These are phyloP conservation scores for Penicillium bialowiezense DNA, from an alignment of 495 filamentous ascomycete species.

Conservation along the genomic window DNA sequence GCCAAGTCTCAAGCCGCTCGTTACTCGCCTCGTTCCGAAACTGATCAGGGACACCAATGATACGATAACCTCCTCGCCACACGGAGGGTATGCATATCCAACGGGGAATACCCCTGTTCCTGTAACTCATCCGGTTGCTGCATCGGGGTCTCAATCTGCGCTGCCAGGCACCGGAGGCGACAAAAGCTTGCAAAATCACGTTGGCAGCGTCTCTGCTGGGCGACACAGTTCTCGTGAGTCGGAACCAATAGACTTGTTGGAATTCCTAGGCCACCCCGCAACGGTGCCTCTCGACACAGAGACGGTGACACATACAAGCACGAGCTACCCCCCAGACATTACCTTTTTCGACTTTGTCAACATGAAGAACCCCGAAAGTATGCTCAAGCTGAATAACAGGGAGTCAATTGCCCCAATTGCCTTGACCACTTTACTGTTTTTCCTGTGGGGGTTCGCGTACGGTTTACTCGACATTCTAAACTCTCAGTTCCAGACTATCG, in stretches of 20 bases:
- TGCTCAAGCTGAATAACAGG: constrained; percentile 60
- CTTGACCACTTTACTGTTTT: constrained; percentile 74
- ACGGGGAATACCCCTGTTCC: constrained; percentile 12
- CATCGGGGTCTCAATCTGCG: background rate
- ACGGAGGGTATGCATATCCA: constrained; percentile 8
- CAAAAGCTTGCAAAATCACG: constrained; percentile 13
- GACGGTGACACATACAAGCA: constrained; percentile 29
- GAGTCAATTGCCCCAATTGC: constrained; percentile 56
- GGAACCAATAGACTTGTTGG: constrained; percentile 27
- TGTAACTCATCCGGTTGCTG: constrained; percentile 10
- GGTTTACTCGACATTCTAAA: constrained; percentile 78
- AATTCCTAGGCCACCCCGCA: constrained; percentile 34
- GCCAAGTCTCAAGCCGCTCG: constrained; percentile 82
- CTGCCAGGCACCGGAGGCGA: constrained; percentile 12
- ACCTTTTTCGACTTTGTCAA: constrained; percentile 82
- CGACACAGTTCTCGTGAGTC: constrained; percentile 9
- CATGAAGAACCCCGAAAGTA: constrained; percentile 71
- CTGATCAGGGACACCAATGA: constrained; percentile 57
- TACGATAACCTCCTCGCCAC: constrained; percentile 15
- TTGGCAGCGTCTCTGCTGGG: constrained; percentile 7
- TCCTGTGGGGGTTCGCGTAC: constrained; percentile 86
- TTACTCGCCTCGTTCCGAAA: constrained; percentile 69
- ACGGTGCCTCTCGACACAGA: constrained; percentile 27
- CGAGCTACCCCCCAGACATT: constrained; percentile 33
- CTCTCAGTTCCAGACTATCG: constrained; percentile 50